Evolutionary conservation across 1,139 yeast genomes (phyloP).

Genomic region (Taphrina betulina): DNA sequence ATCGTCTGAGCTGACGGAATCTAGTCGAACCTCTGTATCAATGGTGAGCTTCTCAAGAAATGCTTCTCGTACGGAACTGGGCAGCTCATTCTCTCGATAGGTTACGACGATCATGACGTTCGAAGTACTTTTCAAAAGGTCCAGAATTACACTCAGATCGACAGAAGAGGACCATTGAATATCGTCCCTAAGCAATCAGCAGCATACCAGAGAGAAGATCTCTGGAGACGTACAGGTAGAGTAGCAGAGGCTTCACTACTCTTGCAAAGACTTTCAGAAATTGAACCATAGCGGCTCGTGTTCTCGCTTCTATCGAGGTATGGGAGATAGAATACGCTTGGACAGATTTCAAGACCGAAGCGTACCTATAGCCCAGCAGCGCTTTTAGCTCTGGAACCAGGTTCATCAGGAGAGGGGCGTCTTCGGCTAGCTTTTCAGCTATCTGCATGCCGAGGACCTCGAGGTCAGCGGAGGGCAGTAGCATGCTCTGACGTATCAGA

Average conservation of each 20-base stretch:
- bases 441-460: neutral
- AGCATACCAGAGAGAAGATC: neutral
- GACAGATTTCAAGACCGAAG: neutral
- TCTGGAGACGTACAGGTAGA: neutral
- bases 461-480: neutral
- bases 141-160: slow-evolving; percentile 1
- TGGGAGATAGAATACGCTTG: neutral
- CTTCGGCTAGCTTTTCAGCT: neutral
- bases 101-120: neutral
- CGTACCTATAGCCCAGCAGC: neutral
- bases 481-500: neutral
- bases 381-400: slow-evolving; percentile 1
- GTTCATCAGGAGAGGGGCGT: neutral
- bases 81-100: neutral
- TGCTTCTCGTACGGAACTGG: neutral
- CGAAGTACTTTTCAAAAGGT: neutral
- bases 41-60: no score
- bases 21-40: no score
- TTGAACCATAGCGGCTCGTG: slow-evolving; percentile 1
- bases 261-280: neutral
- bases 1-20: no score
- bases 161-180: slow-evolving; percentile 9
- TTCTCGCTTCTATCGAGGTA: slow-evolving; percentile 1
- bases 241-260: neutral
- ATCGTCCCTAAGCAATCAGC: slow-evolving; percentile 4